A percentile compares a stretch with the other conserved stretches of the same genome.
Conservation (phyloP, 805 yeast genomes). For the Yamadazyma nakazawae region DNA sequence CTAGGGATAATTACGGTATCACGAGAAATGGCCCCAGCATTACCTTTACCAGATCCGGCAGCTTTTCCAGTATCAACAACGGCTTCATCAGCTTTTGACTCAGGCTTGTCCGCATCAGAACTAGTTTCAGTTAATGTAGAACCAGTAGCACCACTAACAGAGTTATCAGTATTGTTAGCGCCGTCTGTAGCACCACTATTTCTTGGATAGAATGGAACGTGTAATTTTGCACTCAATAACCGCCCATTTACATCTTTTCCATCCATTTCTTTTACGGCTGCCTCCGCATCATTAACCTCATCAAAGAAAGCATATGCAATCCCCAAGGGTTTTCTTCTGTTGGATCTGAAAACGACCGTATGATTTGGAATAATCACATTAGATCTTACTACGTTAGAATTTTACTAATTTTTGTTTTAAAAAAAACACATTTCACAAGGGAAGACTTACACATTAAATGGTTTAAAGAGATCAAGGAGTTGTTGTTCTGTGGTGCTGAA, state of each 20-base stretch:
- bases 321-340: slow-evolving; percentile 51
- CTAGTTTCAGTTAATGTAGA: background rate
- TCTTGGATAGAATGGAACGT: slow-evolving; percentile 41
- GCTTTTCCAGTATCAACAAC: background rate
- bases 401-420: background rate
- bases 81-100: background rate
- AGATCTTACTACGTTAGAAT: slow-evolving; percentile 15
- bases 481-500: slow-evolving; percentile 53
- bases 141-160: background rate
- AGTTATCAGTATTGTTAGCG: background rate
- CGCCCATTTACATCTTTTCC: slow-evolving; percentile 33
- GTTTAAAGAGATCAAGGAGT: slow-evolving; percentile 42
- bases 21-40: slow-evolving; percentile 23
- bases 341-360: slow-evolving; percentile 44
- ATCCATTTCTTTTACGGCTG: slow-evolving; percentile 24
- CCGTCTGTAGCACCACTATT: background rate
- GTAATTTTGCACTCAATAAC: slow-evolving; percentile 36
- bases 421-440: slow-evolving; percentile 4
- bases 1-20: slow-evolving; percentile 47
- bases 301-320: slow-evolving; percentile 42
- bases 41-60: background rate
- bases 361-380: slow-evolving; percentile 53
- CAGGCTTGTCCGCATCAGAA: background rate
- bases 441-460: slow-evolving; percentile 44
- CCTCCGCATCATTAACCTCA: slow-evolving; percentile 25